These are phyloP conservation scores for Zygosaccharomyces sapae DNA, from an alignment of 1,139 yeast genomes.

Conservation along the genomic window DNA sequence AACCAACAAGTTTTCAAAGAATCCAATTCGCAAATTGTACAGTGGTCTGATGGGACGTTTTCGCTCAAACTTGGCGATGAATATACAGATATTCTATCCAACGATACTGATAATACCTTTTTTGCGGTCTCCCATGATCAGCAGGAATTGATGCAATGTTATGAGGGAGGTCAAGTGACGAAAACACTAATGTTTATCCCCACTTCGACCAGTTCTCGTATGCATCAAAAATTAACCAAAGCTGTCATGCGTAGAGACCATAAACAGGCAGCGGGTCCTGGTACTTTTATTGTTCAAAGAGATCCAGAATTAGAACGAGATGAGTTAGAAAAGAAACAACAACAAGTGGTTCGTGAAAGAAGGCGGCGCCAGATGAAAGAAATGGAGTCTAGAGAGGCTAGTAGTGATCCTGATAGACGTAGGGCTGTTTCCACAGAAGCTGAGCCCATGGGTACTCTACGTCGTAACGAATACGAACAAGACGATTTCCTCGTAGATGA, in stretches of 20 bases:
- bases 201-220: conserved; percentile 75
- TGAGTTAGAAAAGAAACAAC: conserved; percentile 75
- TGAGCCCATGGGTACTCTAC: conserved; percentile 14
- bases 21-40: conserved; percentile 82
- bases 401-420: conserved; percentile 25
- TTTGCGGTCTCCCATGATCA: conserved; percentile 69
- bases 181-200: conserved; percentile 76
- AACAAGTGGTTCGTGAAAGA: conserved; percentile 63
- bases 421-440: conserved; percentile 25
- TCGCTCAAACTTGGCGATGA: conserved; percentile 86
- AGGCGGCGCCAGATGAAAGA: conserved; percentile 59
- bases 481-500: conserved; percentile 42
- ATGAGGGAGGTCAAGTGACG: conserved; percentile 41
- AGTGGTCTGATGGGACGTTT: conserved; percentile 90
- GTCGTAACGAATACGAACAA: conserved; percentile 43
- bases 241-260: conserved; percentile 69
- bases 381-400: conserved; percentile 46
- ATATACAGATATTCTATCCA: conserved; percentile 69
- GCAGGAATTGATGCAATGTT: conserved; percentile 62
- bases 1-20: conserved; percentile 67
- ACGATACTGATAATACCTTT: conserved; percentile 67
- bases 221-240: conserved; percentile 75
- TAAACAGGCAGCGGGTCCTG: conserved; percentile 47
- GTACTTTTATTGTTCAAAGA: conserved; percentile 70
- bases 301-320: conserved; percentile 87